A percentile compares a stretch with the other conserved stretches of the same genome.
Conservation (phyloP, 371 early-diverging fungal genomes). For the Mortierella sp. region DNA sequence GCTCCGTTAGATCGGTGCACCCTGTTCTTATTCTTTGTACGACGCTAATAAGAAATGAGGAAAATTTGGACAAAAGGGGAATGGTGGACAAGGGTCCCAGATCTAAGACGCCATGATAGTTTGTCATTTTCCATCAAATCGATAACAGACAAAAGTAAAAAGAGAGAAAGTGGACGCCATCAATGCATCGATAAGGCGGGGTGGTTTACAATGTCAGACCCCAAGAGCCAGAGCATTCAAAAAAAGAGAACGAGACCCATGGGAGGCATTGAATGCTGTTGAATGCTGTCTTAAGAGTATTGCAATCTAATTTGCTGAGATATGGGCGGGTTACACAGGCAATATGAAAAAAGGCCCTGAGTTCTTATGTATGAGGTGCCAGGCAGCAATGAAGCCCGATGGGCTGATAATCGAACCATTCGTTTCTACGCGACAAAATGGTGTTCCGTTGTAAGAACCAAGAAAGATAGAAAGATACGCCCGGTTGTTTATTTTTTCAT, state of each 20-base stretch:
- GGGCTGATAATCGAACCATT: too few species aligned
- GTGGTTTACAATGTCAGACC: too few species aligned
- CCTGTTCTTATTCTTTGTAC: background rate
- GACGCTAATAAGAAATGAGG: background rate
- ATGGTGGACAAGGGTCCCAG: background rate
- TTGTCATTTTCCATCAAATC: background rate
- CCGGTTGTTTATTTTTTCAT: too few species aligned
- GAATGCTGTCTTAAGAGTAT: background rate
- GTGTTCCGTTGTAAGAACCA: too few species aligned
- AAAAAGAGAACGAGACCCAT: background rate
- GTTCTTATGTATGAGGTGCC: too few species aligned
- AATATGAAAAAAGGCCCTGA: background rate
- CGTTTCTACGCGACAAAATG: too few species aligned
- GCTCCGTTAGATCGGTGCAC: background rate
- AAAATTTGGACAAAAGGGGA: background rate
- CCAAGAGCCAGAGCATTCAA: background rate
- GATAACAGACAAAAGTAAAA: background rate
- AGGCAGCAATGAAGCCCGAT: too few species aligned
- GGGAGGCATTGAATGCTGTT: background rate
- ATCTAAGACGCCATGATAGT: background rate
- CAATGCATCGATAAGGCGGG: background rate
- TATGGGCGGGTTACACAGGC: too few species aligned
- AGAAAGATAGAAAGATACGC: too few species aligned
- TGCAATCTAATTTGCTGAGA: constrained; percentile 5
- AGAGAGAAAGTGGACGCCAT: background rate